These are phyloP conservation scores for Xylaria scruposa DNA, from an alignment of 495 filamentous ascomycete species.

Conservation along the genomic window DNA sequence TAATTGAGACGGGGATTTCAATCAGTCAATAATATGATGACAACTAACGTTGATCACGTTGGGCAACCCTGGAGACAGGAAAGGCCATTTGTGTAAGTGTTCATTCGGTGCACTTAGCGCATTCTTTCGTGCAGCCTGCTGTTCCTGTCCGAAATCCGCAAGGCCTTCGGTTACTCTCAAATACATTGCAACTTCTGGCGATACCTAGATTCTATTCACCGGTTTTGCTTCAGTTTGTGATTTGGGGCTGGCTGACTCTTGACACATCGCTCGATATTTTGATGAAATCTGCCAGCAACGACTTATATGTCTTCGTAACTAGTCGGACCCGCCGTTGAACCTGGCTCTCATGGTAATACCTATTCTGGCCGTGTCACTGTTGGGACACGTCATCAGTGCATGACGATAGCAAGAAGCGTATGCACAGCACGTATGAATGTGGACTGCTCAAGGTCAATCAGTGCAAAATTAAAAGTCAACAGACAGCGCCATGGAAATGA, in stretches of 20 bases:
- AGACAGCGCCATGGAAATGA: not conserved
- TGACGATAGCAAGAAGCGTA: not conserved
- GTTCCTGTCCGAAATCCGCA: no score
- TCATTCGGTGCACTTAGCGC: not conserved
- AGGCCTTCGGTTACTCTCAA: no score
- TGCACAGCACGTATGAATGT: not conserved
- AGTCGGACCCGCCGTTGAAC: not conserved
- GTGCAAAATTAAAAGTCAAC: not conserved
- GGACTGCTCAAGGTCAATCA: not conserved
- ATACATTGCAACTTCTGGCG: not conserved
- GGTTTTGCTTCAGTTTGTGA: not conserved
- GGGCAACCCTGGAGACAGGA: not conserved
- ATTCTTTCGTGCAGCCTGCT: no score
- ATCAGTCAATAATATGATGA: not conserved
- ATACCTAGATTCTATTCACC: not conserved
- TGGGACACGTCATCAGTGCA: not conserved
- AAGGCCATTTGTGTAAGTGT: not conserved
- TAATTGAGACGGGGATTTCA: not conserved
- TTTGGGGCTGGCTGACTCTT: not conserved
- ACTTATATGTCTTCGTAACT: not conserved
- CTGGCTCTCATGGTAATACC: not conserved
- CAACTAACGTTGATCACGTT: not conserved
- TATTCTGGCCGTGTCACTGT: not conserved
- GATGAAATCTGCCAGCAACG: not conserved
- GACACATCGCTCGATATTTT: not conserved